phyloP scores from a whole-genome alignment of 2,329 filamentous ascomycete genomes.

The Hymenoscyphus fraxineus region DNA sequence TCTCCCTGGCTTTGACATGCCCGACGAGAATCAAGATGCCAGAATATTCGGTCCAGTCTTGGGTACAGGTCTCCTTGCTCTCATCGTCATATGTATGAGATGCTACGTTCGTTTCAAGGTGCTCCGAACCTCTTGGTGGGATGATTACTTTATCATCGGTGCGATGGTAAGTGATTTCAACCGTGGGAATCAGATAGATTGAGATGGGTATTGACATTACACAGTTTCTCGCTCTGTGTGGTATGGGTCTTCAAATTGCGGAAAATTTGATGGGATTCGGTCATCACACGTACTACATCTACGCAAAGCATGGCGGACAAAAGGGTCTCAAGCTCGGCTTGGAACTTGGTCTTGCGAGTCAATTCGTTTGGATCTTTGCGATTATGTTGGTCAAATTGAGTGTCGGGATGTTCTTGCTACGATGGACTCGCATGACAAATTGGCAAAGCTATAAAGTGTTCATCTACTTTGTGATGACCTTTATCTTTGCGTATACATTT shows the following conservation, averaged over 20 bases:
- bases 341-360: background rate
- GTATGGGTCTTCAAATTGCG: background rate
- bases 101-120: background rate
- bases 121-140: background rate
- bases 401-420: background rate
- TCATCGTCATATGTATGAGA: background rate
- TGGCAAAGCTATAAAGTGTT: background rate
- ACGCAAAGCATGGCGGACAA: background rate
- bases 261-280: background rate
- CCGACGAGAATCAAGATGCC: background rate
- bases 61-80: background rate
- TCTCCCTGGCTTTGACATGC: constrained; percentile 1
- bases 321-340: background rate
- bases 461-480: background rate
- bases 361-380: background rate
- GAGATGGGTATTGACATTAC: background rate
- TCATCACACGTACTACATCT: background rate
- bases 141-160: constrained; percentile 1
- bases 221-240: background rate
- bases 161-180: background rate
- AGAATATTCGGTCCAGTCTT: background rate
- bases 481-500: background rate
- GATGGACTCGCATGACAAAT: background rate
- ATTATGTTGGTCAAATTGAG: background rate
- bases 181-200: too few species aligned